A percentile compares a stretch with the other conserved stretches of the same genome.
These are phyloP conservation scores for Erodium texanum DNA, from an alignment of 441 rosid genomes.

Conservation along the genomic window DNA sequence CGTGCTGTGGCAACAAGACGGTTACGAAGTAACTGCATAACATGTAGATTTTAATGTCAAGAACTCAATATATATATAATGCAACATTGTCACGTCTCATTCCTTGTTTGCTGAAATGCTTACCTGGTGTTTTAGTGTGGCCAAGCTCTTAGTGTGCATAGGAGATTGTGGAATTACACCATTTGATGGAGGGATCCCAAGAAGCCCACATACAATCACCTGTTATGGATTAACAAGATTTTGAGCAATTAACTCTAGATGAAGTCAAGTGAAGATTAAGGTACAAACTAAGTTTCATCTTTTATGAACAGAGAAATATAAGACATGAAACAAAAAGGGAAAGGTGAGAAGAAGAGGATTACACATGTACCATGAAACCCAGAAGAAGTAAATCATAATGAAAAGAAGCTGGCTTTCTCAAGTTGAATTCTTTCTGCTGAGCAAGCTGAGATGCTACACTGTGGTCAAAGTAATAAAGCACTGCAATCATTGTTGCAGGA, in stretches of 20 bases:
- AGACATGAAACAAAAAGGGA: background rate
- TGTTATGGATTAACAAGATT: constrained; percentile 12
- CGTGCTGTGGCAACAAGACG: constrained; percentile 56
- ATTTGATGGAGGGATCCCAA: constrained; percentile 74
- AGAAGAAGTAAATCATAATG: constrained; percentile 67
- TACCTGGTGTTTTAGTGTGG: constrained; percentile 75
- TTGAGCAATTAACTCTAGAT: too few species aligned
- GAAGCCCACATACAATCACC: constrained; percentile 63
- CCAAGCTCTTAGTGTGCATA: constrained; percentile 72
- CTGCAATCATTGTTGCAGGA: constrained; percentile 82
- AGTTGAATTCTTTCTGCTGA: constrained; percentile 66
- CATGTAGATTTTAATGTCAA: background rate
- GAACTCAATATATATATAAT: too few species aligned
- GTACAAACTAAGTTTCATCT: too few species aligned
- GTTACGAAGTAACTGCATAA: constrained; percentile 47
- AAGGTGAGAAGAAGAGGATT: background rate
- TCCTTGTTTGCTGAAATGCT: background rate
- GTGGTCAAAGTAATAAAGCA: constrained; percentile 74
- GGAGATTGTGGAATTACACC: constrained; percentile 83
- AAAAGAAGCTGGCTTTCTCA: constrained; percentile 68
- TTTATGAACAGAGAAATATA: constrained; percentile 5
- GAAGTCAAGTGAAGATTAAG: too few species aligned
- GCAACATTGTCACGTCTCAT: background rate
- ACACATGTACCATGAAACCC: constrained; percentile 42
- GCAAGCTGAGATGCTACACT: constrained; percentile 78